Evolutionary conservation across 495 filamentous ascomycete species (phyloP), one percentile per base, ranked within the genome.

Genomic region (Aspergillus egyptiacus): DNA sequence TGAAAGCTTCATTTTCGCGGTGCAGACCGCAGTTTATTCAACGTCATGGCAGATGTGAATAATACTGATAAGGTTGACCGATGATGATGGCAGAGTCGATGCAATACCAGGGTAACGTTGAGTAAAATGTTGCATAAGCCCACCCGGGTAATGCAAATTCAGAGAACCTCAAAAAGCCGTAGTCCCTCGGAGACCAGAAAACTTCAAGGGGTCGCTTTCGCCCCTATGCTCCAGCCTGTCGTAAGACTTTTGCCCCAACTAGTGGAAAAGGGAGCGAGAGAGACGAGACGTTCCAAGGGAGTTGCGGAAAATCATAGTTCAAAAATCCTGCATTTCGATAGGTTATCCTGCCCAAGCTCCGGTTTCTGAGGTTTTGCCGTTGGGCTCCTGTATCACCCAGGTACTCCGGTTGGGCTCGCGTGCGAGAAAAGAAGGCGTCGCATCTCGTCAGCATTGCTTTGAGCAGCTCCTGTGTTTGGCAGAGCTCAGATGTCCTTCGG

Each of bases 341-440:
- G 31, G 10, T 32, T 32, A 17, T 40, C 25, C 25, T 22, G 25
- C 33, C 41, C 32, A 41, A 41, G 15, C 19, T 33, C 41, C 28
- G 28, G 27, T 8, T 32, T 47, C 27, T 30, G 33, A 33, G 39
- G 20, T 39, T 18, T 19, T 36, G 36, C 44, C 20, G 44, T 53
- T 55, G 58, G 54, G 49, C 46, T 17, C 45, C 50, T 53, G 58
- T 61, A 42, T 44, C 38, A 57, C 58, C 57, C 46, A 45, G n/a
- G 34, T 40, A 24, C 34, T 46, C 49, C 35, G 58, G 46, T 57
- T 49, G 49, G 54, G 45, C 51, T 57, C 41, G 39, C 43, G 46
- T 44, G 33, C 32, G 32, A 50, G 35, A 22, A 37, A 38, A 47
- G 32, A 38, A 33, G 27, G 38, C 20, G 24, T 32, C 34, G 9